phyloP scores from a whole-genome alignment of 2,329 filamentous ascomycete species.

The Colletotrichum sp. region DNA sequence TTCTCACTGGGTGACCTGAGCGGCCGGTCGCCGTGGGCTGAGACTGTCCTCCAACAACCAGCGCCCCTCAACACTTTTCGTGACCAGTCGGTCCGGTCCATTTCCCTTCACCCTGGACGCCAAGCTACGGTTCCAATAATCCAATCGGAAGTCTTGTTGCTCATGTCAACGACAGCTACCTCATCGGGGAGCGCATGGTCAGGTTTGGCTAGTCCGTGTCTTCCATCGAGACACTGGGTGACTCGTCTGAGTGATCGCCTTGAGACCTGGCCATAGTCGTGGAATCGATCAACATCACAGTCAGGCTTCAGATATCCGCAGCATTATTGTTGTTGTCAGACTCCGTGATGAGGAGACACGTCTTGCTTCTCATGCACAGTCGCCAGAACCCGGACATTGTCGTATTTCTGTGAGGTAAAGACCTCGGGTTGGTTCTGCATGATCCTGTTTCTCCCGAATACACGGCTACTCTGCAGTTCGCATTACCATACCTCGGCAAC shows the following conservation, averaged over 20 bases:
- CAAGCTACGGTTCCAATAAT: background rate
- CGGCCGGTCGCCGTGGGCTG: background rate
- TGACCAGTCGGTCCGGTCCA: background rate
- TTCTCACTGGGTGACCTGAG: background rate
- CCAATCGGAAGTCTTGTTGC: background rate
- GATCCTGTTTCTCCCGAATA: constrained; percentile 8
- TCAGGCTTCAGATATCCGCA: background rate
- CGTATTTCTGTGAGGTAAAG: background rate
- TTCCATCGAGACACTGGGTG: background rate
- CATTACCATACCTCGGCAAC: background rate
- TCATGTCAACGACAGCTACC: background rate
- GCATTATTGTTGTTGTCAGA: background rate
- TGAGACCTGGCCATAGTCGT: background rate
- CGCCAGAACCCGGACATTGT: background rate
- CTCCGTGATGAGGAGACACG: background rate
- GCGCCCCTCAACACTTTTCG: constrained; percentile 16
- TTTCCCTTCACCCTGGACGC: background rate
- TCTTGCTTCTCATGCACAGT: background rate
- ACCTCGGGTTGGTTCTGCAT: background rate
- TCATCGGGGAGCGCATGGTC: background rate
- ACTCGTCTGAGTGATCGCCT: background rate
- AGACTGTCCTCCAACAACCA: constrained; percentile 19
- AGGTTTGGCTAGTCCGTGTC: background rate
- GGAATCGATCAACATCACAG: background rate
- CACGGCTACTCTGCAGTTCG: background rate